Evolutionary conservation across 2,329 filamentous ascomycete species (phyloP).

Genomic region (Aureobasidium sp.): DNA sequence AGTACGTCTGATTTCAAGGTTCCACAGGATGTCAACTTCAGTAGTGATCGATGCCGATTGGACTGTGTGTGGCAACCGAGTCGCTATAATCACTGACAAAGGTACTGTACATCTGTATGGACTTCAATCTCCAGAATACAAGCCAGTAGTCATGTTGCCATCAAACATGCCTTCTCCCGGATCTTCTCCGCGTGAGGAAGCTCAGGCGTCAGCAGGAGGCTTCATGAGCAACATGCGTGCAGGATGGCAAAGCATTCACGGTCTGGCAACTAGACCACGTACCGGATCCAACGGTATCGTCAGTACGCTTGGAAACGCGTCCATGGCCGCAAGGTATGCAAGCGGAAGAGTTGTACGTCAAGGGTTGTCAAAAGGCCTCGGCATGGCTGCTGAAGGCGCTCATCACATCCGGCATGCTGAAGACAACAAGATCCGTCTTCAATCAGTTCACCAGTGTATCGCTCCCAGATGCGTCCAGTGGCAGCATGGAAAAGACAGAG

Average conservation of each 20-base stretch:
- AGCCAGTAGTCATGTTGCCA: conserved; percentile 2
- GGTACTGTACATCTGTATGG: conserved; percentile 89
- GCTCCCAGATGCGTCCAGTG: conserved; percentile 57
- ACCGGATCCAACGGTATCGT: conserved; percentile 26
- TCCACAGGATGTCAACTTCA: conserved; percentile 84
- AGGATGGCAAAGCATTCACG: conserved; percentile 37
- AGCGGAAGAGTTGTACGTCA: conserved; percentile 66
- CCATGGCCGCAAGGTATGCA: conserved; percentile 47
- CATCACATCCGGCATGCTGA: conserved; percentile 66
- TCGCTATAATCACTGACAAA: conserved; percentile 86
- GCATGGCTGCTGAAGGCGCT: conserved; percentile 61
- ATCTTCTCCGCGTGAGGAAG: conserved; percentile 18
- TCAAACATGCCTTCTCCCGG: conserved; percentile 17
- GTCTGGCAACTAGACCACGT: conserved; percentile 56
- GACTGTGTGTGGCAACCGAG: conserved; percentile 73
- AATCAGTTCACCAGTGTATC: conserved; percentile 47
- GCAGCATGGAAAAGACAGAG: conserved; percentile 56
- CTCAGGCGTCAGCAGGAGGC: conserved; percentile 12
- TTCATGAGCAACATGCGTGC: conserved; percentile 19
- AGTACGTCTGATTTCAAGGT: conserved; percentile 59
- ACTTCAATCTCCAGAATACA: conserved; percentile 2
- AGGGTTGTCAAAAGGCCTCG: conserved; percentile 66
- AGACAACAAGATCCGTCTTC: conserved; percentile 67
- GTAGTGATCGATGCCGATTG: conserved; percentile 86
- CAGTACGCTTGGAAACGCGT: conserved; percentile 34